Evolutionary conservation across 83 land plant genomes (phyloP).

Genomic region (Larix sibirica): DNA sequence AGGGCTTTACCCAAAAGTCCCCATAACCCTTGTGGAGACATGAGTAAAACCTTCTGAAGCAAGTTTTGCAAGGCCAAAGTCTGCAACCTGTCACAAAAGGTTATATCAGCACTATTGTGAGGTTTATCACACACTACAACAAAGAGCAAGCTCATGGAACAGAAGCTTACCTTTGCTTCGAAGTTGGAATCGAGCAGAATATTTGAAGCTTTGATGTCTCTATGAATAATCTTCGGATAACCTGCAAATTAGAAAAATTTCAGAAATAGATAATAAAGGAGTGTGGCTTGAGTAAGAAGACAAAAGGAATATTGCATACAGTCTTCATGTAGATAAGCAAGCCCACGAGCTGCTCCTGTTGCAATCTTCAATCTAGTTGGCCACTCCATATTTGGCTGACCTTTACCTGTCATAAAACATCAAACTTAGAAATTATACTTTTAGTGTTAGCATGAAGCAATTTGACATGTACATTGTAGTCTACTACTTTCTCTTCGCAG

Average conservation of each 20-base stretch:
- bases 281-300: not conserved
- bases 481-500: not conserved
- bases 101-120: not conserved
- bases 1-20: slow-evolving; percentile 86
- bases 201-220: slow-evolving; percentile 84
- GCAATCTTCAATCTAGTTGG: slow-evolving; percentile 47
- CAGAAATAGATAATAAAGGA: slow-evolving; percentile 7
- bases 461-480: not conserved
- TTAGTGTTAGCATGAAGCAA: not conserved
- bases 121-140: not conserved
- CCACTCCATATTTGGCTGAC: slow-evolving; percentile 45
- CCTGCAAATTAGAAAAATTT: slow-evolving; percentile 34
- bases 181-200: slow-evolving; percentile 77
- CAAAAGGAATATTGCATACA: slow-evolving; percentile 27
- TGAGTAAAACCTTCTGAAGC: slow-evolving; percentile 84
- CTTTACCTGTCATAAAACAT: slow-evolving; percentile 24
- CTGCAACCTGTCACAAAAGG: slow-evolving; percentile 73
- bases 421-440: not conserved
- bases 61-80: slow-evolving; percentile 94
- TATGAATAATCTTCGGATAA: slow-evolving; percentile 77
- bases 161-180: slow-evolving; percentile 78
- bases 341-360: slow-evolving; percentile 54
- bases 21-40: slow-evolving; percentile 96
- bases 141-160: not conserved
- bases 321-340: slow-evolving; percentile 66